Evolutionary conservation across 208 protist species (phyloP), one percentile per base, ranked within the genome.

Genomic region (Acanthamoeba lugdunensis): DNA sequence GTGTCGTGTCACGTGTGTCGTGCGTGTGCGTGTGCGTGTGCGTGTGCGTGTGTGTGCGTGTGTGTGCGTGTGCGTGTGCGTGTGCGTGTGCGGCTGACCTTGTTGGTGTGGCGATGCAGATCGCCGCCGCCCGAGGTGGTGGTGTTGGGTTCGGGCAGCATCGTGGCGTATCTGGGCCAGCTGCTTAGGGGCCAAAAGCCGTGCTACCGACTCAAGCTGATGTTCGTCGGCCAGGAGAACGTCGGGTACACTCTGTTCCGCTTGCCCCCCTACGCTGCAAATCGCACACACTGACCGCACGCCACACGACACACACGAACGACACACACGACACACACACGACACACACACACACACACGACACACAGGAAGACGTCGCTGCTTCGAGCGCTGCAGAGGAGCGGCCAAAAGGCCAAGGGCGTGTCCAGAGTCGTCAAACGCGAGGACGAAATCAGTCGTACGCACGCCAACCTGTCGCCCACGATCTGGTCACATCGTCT

Each of bases 161-260:
- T 88, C 28, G 54, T 88, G 30, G 48, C 81, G 11, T 88, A 67
- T 23, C 33, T 88, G 81, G 33, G 25, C 30, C 81, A 88, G 54
- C 50, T 88, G 25, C 23, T 88, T 0, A 5, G 33, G 25, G 81
- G 81, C 8, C 81, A 88, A 25, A 9, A 2, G 54, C 81, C 81
- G 23, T 88, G 81, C 30, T 61, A 67, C 33, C 23, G 81, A 11
- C 23, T 88, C 52, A 88, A 88, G 54, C 52, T 88, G 45, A 88
- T 88, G 81, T 88, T 88, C 41, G 81, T 88, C 50, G 81, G 81
- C 16, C 81, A 88, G 41, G 81, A 88, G 23, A 88, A 88, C 81
- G 81, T 88, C 33, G 81, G 81, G 81, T 88, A 88, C 52, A 56
- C 41, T 11, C 41, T 48, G 7, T 9, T 11, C 7, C 2, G 0